These are phyloP conservation scores for Pestalotiopsis sp. DNA, from an alignment of 2,329 filamentous ascomycete species.

Conservation along the genomic window DNA sequence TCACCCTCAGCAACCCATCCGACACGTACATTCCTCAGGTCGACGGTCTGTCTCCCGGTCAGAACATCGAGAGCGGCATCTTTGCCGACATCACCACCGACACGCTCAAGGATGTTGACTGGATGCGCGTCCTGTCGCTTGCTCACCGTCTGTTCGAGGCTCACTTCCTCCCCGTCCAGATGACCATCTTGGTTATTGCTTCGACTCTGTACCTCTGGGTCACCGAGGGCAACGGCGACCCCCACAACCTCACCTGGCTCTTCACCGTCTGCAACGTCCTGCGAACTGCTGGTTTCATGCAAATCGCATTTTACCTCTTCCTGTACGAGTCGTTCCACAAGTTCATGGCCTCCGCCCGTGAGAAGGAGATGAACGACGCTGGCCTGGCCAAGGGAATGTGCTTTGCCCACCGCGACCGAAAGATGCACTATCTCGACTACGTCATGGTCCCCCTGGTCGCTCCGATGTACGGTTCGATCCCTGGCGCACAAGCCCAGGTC, in stretches of 20 bases:
- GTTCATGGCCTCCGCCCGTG: conserved; percentile 60
- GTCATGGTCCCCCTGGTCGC: conserved; percentile 68
- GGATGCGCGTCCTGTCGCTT: conserved; percentile 59
- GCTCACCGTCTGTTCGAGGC: conserved; percentile 73
- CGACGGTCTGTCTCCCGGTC: conserved; percentile 40
- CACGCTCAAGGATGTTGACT: conserved; percentile 53
- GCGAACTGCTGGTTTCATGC: conserved; percentile 63
- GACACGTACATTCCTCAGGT: conserved; percentile 52
- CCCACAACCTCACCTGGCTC: conserved; percentile 58
- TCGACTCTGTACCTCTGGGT: conserved; percentile 63
- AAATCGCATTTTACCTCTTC: conserved; percentile 64
- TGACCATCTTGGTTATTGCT: conserved; percentile 64
- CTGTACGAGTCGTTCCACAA: conserved; percentile 71
- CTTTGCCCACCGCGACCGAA: conserved; percentile 61
- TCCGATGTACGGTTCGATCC: conserved; percentile 68
- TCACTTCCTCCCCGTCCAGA: conserved; percentile 71
- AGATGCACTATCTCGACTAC: conserved; percentile 63
- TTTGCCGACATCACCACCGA: conserved; percentile 58
- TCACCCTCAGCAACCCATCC: conserved; percentile 46
- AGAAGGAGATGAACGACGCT: conserved; percentile 68
- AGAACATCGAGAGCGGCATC: conserved; percentile 49
- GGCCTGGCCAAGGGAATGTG: conserved; percentile 67
- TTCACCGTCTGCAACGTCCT: conserved; percentile 63
- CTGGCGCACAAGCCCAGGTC: conserved; percentile 68
- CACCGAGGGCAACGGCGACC: conserved; percentile 52